phyloP scores from a whole-genome alignment of 768 basidiomycete species.

The Stropharia rugosoannulata region DNA sequence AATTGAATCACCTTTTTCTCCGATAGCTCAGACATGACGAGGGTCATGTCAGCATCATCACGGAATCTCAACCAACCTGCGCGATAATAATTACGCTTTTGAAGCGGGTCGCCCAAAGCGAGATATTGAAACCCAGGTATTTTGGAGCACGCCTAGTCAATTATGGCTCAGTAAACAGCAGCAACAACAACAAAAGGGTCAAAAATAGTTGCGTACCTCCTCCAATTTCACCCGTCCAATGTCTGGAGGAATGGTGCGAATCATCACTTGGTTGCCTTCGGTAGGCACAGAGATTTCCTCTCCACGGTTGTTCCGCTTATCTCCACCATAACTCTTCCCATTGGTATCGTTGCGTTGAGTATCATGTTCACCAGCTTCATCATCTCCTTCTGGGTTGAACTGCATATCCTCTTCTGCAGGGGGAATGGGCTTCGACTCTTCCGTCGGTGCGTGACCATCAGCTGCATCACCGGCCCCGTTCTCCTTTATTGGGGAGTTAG shows the following conservation, averaged over 20 bases:
- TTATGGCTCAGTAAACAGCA: constrained; percentile 2
- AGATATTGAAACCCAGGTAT: constrained; percentile 85
- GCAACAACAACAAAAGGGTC: background rate
- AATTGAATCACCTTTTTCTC: constrained; percentile 72
- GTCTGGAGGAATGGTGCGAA: constrained; percentile 92
- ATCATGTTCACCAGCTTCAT: constrained; percentile 66
- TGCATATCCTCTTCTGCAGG: constrained; percentile 72
- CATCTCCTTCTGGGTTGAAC: constrained; percentile 70
- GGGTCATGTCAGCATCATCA: constrained; percentile 80
- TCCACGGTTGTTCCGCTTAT: constrained; percentile 53
- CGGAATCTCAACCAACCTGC: constrained; percentile 91
- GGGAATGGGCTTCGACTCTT: constrained; percentile 51
- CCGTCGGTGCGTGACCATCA: constrained; percentile 34
- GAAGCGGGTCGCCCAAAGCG: constrained; percentile 87
- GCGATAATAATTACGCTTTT: constrained; percentile 92
- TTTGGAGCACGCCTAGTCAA: constrained; percentile 64
- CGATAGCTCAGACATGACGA: constrained; percentile 69
- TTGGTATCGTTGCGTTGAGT: constrained; percentile 53
- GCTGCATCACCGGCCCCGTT: constrained; percentile 43
- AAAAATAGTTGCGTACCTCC: constrained; percentile 49
- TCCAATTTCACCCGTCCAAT: constrained; percentile 89
- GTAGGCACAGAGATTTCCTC: constrained; percentile 73
- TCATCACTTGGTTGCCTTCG: constrained; percentile 91
- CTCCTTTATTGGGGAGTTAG: constrained; percentile 54
- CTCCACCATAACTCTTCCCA: constrained; percentile 47